A percentile compares a stretch with the other conserved stretches of the same genome.
Conservation (phyloP, 306 rosid genomes). For the Nissolia schottii region DNA sequence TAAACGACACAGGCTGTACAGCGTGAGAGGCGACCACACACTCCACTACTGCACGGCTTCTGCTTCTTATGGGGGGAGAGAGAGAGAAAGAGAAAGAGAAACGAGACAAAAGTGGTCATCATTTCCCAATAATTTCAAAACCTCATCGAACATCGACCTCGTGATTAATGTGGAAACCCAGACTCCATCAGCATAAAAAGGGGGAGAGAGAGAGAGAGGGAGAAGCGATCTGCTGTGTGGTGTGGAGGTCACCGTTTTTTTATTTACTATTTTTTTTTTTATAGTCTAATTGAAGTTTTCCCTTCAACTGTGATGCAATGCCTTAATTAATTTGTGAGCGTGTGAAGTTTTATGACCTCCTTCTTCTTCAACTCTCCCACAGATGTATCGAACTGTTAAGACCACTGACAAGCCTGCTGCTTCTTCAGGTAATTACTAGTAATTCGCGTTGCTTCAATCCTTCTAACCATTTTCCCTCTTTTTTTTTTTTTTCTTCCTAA, state of each 20-base stretch:
- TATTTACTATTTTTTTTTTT: background rate
- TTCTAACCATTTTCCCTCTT: conserved; percentile 13
- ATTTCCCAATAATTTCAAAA: conserved; percentile 59
- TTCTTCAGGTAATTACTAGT: conserved; percentile 89
- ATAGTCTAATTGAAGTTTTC: background rate
- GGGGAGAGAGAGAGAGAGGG: background rate
- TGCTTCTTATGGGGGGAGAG: too few species aligned
- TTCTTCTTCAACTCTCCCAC: too few species aligned
- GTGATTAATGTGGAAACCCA: conserved; percentile 57
- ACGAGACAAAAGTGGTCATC: conserved; percentile 59
- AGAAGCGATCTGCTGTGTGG: conserved; percentile 22
- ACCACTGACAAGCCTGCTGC: conserved; percentile 94
- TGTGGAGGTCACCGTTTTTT: background rate
- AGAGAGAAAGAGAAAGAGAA: background rate
- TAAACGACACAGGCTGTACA: conserved; percentile 3
- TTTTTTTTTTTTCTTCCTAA: background rate
- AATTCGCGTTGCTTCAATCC: conserved; percentile 54
- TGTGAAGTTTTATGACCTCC: background rate
- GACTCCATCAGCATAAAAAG: conserved; percentile 21
- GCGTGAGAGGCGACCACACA: conserved; percentile 35
- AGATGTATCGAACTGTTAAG: conserved; percentile 98
- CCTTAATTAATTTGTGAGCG: background rate
- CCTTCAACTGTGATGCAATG: conserved; percentile 3
- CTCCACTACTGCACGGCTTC: too few species aligned
- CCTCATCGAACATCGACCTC: conserved; percentile 65